phyloP scores from a whole-genome alignment of 176 grass and related monocot species.

The Eleusine indica region DNA sequence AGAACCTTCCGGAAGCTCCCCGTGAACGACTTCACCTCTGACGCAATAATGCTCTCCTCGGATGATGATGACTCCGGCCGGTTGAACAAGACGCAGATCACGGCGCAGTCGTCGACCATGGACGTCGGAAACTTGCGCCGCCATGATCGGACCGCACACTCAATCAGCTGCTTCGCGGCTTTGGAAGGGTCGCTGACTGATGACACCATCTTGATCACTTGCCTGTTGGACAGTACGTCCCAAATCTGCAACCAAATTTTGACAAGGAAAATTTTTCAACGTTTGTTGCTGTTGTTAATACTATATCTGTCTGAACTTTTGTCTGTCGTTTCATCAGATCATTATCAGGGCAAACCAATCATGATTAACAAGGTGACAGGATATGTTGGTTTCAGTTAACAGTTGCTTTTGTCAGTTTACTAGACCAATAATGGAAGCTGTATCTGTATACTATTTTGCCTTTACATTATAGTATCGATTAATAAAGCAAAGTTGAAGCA shows the following conservation, averaged over 20 bases:
- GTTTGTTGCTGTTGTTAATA: too few species aligned
- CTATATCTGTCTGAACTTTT: background rate
- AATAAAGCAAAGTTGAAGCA: background rate
- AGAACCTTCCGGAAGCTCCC: slow-evolving; percentile 58
- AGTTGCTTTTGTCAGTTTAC: slow-evolving; percentile 4
- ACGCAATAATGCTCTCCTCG: too few species aligned
- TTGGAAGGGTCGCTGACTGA: slow-evolving; percentile 54
- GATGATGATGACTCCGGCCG: background rate
- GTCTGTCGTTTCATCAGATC: background rate
- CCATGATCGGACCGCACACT: slow-evolving; percentile 65
- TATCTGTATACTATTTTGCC: background rate
- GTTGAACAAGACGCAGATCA: slow-evolving; percentile 69
- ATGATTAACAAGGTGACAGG: background rate
- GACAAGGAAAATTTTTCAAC: too few species aligned
- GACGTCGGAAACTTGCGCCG: slow-evolving; percentile 69
- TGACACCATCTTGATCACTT: slow-evolving; percentile 67
- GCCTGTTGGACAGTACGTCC: slow-evolving; percentile 87
- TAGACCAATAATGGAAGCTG: background rate
- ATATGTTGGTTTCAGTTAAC: slow-evolving; percentile 29
- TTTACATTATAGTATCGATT: background rate
- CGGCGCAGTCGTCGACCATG: slow-evolving; percentile 84
- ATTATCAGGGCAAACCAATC: background rate
- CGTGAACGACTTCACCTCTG: slow-evolving; percentile 11
- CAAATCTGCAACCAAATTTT: slow-evolving; percentile 53
- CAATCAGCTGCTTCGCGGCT: slow-evolving; percentile 58